Base-by-base conservation (phyloP, 2,329 filamentous ascomycete species). In the Teratosphaeria destructans region DNA sequence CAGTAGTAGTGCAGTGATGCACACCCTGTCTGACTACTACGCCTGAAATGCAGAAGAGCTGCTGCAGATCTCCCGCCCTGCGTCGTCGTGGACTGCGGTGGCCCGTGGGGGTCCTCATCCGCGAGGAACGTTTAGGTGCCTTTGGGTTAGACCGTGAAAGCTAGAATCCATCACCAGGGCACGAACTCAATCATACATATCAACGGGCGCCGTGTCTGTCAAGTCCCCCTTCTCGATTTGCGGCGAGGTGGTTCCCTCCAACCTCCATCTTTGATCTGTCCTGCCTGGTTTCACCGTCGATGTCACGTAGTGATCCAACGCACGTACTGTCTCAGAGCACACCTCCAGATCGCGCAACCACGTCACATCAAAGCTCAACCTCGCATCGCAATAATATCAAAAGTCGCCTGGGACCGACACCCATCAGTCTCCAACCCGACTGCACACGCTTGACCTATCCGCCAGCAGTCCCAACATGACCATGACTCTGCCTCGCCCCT, bases 401-500 rank as follows among this genome's bases (percentile, higher is more conserved):
- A 39, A 39, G 37, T 16, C 10, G 11, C 6, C n/a, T 5, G 5
- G 19, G 43, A 19, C 19, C 11, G 16, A 19, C 1, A 23, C 8
- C 43, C n/a, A 23, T 19, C 10, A 5, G 7, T 10, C 43, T 2
- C 23, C 43, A 43, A 43, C 16, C 11, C 16, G 12, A 10, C 37
- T 43, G 37, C 37, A 43, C 16, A n/a, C 12, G 37, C 37, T 12
- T 43, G 35, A 23, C 2, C 23, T 23, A 39, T 10, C 16, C 35
- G 6, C n/a, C n/a, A 10, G n/a, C 43, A 16, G 7, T 19, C 43
- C 27, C 27, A 56, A 59, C 52, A 70, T 70, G 66, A 60, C 64
- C 14, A 68, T 67, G 64, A 57, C 59, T 29, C 60, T 65, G 49
- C 62, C 63, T 49, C 66, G 64, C 58, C 63, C 64, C 7, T 65